Percentiles rank a stretch among this genome's conserved stretches.
Evolutionary conservation across 164 flowering plant species (phyloP).

Genomic region (Malania oleifera): DNA sequence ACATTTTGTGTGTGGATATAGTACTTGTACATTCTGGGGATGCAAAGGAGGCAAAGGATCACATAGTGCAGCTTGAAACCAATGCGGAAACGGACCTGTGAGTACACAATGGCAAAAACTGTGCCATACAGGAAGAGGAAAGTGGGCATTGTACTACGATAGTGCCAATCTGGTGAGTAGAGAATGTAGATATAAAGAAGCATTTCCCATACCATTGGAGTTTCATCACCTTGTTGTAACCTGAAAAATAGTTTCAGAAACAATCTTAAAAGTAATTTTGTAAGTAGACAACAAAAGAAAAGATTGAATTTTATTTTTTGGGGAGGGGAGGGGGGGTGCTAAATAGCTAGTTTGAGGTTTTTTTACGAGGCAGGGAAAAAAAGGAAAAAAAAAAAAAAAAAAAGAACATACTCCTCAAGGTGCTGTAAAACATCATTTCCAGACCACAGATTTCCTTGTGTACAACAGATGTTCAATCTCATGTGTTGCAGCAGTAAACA

Average conservation of each 20-base stretch:
- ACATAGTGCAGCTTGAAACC: constrained; percentile 69
- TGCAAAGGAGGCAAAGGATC: constrained; percentile 62
- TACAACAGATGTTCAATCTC: too few species aligned
- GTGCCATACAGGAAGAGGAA: constrained; percentile 72
- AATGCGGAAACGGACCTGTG: constrained; percentile 43
- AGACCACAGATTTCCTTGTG: too few species aligned
- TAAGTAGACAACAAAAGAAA: too few species aligned
- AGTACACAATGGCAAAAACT: constrained; percentile 55
- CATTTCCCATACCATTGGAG: constrained; percentile 89
- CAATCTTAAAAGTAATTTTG: too few species aligned
- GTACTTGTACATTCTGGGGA: constrained; percentile 85
- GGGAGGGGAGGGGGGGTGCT: too few species aligned
- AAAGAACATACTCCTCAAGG: too few species aligned
- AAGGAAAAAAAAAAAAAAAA: too few species aligned
- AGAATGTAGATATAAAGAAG: constrained; percentile 75
- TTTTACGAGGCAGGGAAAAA: too few species aligned
- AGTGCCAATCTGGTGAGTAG: constrained; percentile 89
- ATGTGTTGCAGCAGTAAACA: too few species aligned
- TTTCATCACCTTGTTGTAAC: constrained; percentile 50
- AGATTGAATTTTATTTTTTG: too few species aligned
- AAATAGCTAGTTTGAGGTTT: too few species aligned
- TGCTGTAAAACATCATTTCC: too few species aligned
- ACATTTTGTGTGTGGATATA: constrained; percentile 57
- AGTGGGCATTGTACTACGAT: constrained; percentile 81
- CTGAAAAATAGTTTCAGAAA: constrained; percentile 19